Percentiles rank a stretch among this genome's conserved stretches.
Evolutionary conservation across 2,329 filamentous ascomycete genomes (phyloP).

Genomic region (Fusarium nelsonii): DNA sequence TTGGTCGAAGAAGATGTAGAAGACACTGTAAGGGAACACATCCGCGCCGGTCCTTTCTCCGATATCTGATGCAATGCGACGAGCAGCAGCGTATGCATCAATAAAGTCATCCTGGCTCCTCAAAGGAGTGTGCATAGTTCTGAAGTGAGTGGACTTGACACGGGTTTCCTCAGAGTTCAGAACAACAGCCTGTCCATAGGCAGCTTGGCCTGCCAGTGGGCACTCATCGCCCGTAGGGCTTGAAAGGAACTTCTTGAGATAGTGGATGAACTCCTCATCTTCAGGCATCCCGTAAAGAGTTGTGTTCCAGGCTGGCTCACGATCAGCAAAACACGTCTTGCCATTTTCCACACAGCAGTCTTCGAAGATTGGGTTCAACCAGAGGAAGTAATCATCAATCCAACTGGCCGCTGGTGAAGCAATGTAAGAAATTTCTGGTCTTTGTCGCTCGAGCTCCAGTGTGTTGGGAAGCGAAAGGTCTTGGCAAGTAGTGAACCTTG

Average conservation of each 20-base stretch:
- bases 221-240: conserved; percentile 86
- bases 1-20: conserved; percentile 99
- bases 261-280: conserved; percentile 88
- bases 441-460: conserved; percentile 93
- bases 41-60: conserved; percentile 78
- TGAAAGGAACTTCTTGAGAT: conserved; percentile 84
- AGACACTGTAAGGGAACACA: conserved; percentile 96
- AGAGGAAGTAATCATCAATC: conserved; percentile 96
- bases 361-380: conserved; percentile 88
- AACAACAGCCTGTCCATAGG: conserved; percentile 87
- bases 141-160: conserved; percentile 89
- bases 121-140: conserved; percentile 88
- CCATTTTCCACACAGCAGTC: conserved; percentile 77
- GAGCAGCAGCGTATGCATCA: conserved; percentile 86
- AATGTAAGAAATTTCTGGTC: conserved; percentile 88
- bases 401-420: conserved; percentile 90
- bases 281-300: conserved; percentile 93
- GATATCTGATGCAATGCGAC: conserved; percentile 85
- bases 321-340: conserved; percentile 81
- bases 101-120: conserved; percentile 94
- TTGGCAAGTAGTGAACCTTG: conserved; percentile 90
- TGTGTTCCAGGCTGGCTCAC: conserved; percentile 87
- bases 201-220: conserved; percentile 87
- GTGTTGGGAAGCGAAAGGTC: conserved; percentile 87
- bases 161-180: conserved; percentile 75